Percentiles rank a stretch among this genome's conserved stretches.
These are phyloP conservation scores for Barnettozyma siamensis DNA, from an alignment of 805 yeast genomes.

Conservation along the genomic window DNA sequence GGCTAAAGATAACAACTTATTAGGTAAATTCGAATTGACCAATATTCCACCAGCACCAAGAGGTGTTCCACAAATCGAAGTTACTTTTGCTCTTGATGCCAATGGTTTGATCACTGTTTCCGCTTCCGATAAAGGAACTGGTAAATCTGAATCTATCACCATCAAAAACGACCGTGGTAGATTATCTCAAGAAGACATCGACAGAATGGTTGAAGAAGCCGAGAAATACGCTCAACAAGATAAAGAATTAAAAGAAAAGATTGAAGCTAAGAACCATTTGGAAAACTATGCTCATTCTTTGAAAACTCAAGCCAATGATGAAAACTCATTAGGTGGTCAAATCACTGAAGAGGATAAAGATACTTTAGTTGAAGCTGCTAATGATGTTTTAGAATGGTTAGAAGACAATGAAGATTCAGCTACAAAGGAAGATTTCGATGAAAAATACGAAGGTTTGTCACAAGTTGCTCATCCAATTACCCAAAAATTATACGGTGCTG, in stretches of 20 bases:
- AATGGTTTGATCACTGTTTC: slow-evolving; percentile 82
- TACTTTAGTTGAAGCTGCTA: slow-evolving; percentile 77
- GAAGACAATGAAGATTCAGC: slow-evolving; percentile 86
- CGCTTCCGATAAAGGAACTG: slow-evolving; percentile 92
- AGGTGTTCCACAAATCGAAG: slow-evolving; percentile 89
- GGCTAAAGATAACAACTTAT: slow-evolving; percentile 87
- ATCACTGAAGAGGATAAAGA: slow-evolving; percentile 89
- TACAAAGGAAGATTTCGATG: slow-evolving; percentile 87
- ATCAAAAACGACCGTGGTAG: slow-evolving; percentile 94
- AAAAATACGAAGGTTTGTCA: slow-evolving; percentile 78
- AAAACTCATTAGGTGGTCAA: slow-evolving; percentile 65
- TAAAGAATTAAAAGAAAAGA: slow-evolving; percentile 72
- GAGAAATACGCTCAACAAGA: slow-evolving; percentile 93
- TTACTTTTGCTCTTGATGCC: slow-evolving; percentile 82
- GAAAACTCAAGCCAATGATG: slow-evolving; percentile 58
- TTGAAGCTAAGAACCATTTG: slow-evolving; percentile 80
- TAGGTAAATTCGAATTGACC: slow-evolving; percentile 81
- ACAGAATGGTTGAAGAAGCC: slow-evolving; percentile 96
- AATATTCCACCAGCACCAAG: slow-evolving; percentile 90
- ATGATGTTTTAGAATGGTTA: slow-evolving; percentile 82
- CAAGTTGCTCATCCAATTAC: slow-evolving; percentile 89
- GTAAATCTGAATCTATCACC: slow-evolving; percentile 85
- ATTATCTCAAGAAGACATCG: slow-evolving; percentile 88
- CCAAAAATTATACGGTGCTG: slow-evolving; percentile 70
- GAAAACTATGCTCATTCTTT: slow-evolving; percentile 86